A percentile compares a stretch with the other conserved stretches of the same genome.
Evolutionary conservation across 768 basidiomycete genomes (phyloP).

Genomic region (Dictyophora rubrovolvata): DNA sequence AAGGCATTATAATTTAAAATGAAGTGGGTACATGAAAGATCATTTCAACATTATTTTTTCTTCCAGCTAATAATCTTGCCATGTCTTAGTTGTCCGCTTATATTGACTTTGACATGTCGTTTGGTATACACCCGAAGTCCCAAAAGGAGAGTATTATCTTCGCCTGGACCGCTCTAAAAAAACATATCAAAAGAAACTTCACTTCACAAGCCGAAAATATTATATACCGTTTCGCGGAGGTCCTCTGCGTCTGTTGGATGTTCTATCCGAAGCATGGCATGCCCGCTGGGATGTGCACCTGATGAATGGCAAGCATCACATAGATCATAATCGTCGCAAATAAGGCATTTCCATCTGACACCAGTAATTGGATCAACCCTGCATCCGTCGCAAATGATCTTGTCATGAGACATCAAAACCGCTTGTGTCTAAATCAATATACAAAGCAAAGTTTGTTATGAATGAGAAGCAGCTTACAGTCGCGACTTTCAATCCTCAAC

Average conservation of each 20-base stretch:
- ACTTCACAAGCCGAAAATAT: not conserved
- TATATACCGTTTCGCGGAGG: conserved; percentile 1
- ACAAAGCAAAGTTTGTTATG: too few relatives aligned
- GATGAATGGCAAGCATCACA: conserved; percentile 11
- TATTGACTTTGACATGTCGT: not conserved
- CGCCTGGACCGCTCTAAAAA: not conserved
- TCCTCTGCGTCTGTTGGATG: conserved; percentile 7
- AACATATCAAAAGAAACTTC: not conserved
- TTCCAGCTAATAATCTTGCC: conserved; percentile 4
- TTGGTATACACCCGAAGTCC: conserved; percentile 7
- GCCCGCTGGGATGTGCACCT: conserved; percentile 9
- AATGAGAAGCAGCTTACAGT: not conserved
- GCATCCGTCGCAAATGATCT: conserved; percentile 1
- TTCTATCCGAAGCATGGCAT: conserved; percentile 10
- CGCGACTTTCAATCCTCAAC: conserved; percentile 6
- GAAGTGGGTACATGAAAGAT: not conserved
- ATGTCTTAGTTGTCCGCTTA: conserved; percentile 8
- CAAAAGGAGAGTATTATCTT: not conserved
- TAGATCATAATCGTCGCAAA: conserved; percentile 11
- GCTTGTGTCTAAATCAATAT: not conserved
- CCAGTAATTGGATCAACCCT: conserved; percentile 4
- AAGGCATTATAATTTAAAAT: not conserved
- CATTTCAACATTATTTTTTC: conserved; percentile 8
- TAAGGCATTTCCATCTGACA: conserved; percentile 7
- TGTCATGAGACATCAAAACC: not conserved